These are phyloP conservation scores for Aethionema arabicum DNA, from an alignment of 345 rosid genomes.

Conservation along the genomic window DNA sequence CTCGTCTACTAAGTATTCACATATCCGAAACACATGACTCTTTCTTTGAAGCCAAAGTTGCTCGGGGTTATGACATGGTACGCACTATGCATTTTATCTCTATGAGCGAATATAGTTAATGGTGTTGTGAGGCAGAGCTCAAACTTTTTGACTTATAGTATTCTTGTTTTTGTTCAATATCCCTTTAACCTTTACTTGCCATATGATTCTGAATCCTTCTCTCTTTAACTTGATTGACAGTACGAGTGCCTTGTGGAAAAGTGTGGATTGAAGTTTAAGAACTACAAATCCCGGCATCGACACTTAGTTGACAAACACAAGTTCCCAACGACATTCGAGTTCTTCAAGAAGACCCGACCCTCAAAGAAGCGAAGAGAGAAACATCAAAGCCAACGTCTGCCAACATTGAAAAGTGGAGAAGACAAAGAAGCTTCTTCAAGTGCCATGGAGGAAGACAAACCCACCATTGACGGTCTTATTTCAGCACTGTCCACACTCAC, in stretches of 20 bases:
- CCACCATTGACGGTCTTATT: constrained; percentile 62
- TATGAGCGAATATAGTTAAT: not conserved
- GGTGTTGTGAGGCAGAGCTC: constrained; percentile 15
- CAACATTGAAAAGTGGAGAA: constrained; percentile 25
- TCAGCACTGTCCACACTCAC: constrained; percentile 77
- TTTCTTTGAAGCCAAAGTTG: constrained; percentile 94
- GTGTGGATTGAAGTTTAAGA: constrained; percentile 77
- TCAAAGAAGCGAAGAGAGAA: constrained; percentile 86
- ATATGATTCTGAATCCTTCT: constrained; percentile 18
- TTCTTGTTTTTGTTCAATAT: constrained; percentile 10
- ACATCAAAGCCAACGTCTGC: constrained; percentile 36
- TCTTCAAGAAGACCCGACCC: constrained; percentile 65
- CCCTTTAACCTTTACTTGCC: not conserved
- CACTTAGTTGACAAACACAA: constrained; percentile 89
- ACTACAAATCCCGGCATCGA: constrained; percentile 69
- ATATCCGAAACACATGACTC: constrained; percentile 93
- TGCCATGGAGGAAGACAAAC: constrained; percentile 73
- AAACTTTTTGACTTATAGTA: not conserved
- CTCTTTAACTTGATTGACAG: constrained; percentile 38
- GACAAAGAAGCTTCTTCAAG: constrained; percentile 37
- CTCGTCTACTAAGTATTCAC: constrained; percentile 77
- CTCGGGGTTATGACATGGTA: constrained; percentile 86
- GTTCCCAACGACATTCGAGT: constrained; percentile 80
- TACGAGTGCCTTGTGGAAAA: constrained; percentile 95
- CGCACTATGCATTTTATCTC: constrained; percentile 8